These are phyloP conservation scores for Alternaria longipes DNA, from an alignment of 2,329 filamentous ascomycete species.

Conservation along the genomic window DNA sequence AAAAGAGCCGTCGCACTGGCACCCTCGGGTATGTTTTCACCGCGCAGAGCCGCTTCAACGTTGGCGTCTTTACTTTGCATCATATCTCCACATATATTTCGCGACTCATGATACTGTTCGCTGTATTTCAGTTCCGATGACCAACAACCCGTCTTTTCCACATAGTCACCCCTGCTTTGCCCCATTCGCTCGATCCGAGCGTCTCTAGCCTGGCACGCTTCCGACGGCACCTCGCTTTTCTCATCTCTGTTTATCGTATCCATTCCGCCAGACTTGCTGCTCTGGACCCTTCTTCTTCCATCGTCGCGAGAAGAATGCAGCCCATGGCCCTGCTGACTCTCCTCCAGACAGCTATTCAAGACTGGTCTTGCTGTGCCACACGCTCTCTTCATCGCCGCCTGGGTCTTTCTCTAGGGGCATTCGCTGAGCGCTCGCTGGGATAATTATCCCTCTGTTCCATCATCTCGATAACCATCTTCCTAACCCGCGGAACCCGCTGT, in stretches of 20 bases:
- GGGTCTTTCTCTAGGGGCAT: conserved; percentile 26
- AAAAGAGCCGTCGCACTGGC: conserved; percentile 47
- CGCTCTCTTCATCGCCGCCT: conserved; percentile 29
- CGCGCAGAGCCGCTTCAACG: conserved; percentile 47
- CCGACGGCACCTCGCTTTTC: conserved; percentile 19
- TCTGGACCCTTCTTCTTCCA: not conserved
- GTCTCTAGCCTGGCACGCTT: conserved; percentile 26
- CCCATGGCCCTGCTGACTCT: conserved; percentile 39
- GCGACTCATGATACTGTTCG: conserved; percentile 9
- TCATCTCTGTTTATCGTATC: conserved; percentile 13
- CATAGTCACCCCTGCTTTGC: conserved; percentile 22
- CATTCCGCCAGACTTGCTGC: not conserved
- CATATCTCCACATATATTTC: conserved; percentile 21
- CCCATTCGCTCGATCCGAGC: conserved; percentile 21
- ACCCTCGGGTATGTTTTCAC: conserved; percentile 49
- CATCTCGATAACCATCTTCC: not conserved
- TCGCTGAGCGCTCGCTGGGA: conserved; percentile 35
- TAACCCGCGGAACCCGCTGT: conserved; percentile 1
- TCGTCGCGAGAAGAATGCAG: conserved; percentile 27
- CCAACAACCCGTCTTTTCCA: conserved; percentile 23
- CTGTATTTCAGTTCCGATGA: conserved; percentile 21
- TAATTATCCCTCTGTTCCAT: conserved; percentile 20
- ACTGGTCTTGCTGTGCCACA: conserved; percentile 33
- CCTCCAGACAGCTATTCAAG: conserved; percentile 33
- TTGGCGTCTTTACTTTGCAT: conserved; percentile 28